Evolutionary conservation across 2,329 filamentous ascomycete species (phyloP), one percentile per base, ranked within the genome.

Genomic region (Bipolaris zeicola): DNA sequence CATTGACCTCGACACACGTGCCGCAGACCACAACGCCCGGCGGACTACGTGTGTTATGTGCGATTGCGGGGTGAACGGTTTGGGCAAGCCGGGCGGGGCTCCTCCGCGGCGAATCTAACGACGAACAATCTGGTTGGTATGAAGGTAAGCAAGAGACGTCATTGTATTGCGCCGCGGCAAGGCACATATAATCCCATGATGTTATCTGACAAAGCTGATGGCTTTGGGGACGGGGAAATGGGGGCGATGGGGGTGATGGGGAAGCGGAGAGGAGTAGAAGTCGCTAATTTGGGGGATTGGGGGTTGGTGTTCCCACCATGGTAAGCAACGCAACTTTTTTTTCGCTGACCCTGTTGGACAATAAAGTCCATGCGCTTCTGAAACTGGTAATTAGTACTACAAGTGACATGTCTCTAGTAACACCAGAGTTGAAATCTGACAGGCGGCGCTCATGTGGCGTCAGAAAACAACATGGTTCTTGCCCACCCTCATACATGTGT

Each of bases 31-130:
- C n/a, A 41, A 44, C n/a, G 14, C n/a, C 24, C 31, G n/a, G 7
- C 42, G 20, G 26, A 31, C 28, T 31, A 31, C 28, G 28, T 31
- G 28, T 31, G 13, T 6, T 14, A 38, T 24, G 48, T 39, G 47
- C 33, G 43, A 26, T 45, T 64, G 62, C 60, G 64, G 63, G 64
- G 60, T 57, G 58, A 36, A 53, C 58, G 48, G 47, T 65, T 67
- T 55, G 42, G 65, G 63, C 49, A 64, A 64, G 60, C 62, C 60
- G 63, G 45, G 62, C 52, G 57, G 54, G 20, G 18, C 2, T 42
- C 42, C 13, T 33, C 53, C 43, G 53, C 53, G 53, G 53, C 42
- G 11, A 51, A 52, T 28, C 20, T 41, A 8, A 34, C 36, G 13
- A 16, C 16, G 36, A 28, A 5, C 24, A 13, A 22, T 43, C 26